Evolutionary conservation across 2,329 filamentous ascomycete genomes (phyloP).

Genomic region (Arthrobotrys sphaeroides): DNA sequence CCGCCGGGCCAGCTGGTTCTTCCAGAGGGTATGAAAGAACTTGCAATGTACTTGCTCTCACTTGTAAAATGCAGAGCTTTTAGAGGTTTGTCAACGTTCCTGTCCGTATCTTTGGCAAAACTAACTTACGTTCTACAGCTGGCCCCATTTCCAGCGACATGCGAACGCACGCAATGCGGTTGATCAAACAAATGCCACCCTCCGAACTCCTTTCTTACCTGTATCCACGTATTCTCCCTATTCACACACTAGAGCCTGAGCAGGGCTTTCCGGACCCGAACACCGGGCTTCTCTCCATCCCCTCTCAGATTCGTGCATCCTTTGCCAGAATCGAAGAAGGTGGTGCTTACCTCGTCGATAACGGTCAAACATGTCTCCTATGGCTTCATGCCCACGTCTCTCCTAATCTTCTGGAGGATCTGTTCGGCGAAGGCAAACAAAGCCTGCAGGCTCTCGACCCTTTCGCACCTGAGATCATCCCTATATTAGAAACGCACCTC

Average conservation of each 20-base stretch:
- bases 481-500: constrained; percentile 86
- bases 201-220: constrained; percentile 89
- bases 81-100: constrained; percentile 70
- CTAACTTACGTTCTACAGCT: constrained; percentile 62
- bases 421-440: constrained; percentile 81
- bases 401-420: constrained; percentile 86
- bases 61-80: constrained; percentile 90
- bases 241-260: constrained; percentile 86
- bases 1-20: constrained; percentile 92
- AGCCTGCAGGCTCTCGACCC: constrained; percentile 81
- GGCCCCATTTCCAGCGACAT: constrained; percentile 90
- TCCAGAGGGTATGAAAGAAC: constrained; percentile 94
- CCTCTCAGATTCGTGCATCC: constrained; percentile 79
- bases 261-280: constrained; percentile 91
- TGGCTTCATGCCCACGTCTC: constrained; percentile 95
- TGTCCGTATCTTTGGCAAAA: not conserved
- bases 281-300: constrained; percentile 86
- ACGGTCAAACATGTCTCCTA: constrained; percentile 87
- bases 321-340: constrained; percentile 91
- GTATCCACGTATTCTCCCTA: constrained; percentile 89
- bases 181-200: constrained; percentile 87
- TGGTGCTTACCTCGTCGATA: constrained; percentile 93
- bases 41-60: constrained; percentile 93
- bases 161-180: constrained; percentile 87
- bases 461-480: constrained; percentile 76